Conservation (phyloP, 2,329 filamentous ascomycete species). For the Berkeleyomyces rouxiae region DNA sequence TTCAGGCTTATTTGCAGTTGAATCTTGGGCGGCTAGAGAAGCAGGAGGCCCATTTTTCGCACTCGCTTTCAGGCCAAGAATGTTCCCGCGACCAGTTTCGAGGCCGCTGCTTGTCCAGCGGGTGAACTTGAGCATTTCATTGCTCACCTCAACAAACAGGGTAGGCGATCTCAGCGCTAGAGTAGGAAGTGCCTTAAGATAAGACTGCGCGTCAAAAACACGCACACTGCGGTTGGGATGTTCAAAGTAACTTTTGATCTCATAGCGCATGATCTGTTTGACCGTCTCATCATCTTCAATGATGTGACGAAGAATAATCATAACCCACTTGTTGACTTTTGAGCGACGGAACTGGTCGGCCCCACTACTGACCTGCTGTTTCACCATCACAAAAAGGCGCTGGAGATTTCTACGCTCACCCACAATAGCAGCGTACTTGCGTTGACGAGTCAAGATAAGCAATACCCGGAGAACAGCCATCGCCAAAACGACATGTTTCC, state of each 20-base stretch:
- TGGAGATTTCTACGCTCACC: constrained; percentile 82
- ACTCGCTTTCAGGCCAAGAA: constrained; percentile 10
- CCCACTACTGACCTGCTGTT: constrained; percentile 68
- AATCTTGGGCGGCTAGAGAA: background rate
- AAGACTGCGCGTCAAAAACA: constrained; percentile 51
- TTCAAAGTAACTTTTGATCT: constrained; percentile 68
- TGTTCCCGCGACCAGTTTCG: constrained; percentile 10
- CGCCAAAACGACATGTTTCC: constrained; percentile 73
- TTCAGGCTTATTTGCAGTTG: background rate
- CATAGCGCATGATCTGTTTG: constrained; percentile 78
- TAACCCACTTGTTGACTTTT: constrained; percentile 43
- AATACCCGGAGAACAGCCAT: constrained; percentile 69
- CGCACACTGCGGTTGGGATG: constrained; percentile 33
- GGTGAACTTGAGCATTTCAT: constrained; percentile 54
- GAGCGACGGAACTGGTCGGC: constrained; percentile 52
- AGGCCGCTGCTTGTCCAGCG: constrained; percentile 9
- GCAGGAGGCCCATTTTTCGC: background rate
- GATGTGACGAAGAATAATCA: constrained; percentile 80
- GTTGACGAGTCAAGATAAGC: constrained; percentile 70
- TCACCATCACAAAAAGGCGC: constrained; percentile 84
- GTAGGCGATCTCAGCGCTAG: constrained; percentile 67
- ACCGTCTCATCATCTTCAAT: constrained; percentile 86
- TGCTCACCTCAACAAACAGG: constrained; percentile 73
- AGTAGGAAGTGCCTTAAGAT: constrained; percentile 61
- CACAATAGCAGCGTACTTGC: constrained; percentile 55